Conservation (phyloP, 176 grass and related monocot genomes). For the Bothriochloa decipiens region DNA sequence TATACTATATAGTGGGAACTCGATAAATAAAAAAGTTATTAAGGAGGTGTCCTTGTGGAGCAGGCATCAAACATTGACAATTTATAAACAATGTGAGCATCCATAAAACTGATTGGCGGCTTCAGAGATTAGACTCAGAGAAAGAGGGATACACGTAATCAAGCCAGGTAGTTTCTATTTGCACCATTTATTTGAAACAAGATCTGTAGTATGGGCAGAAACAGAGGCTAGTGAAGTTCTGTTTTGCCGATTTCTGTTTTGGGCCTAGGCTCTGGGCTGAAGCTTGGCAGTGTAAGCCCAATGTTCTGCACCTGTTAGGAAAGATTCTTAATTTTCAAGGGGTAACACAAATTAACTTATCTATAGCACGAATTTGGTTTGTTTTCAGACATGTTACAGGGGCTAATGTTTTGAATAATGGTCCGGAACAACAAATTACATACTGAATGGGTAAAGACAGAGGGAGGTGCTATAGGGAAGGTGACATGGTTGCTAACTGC, state of each 20-base stretch:
- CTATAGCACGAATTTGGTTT: neutral
- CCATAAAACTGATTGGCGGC: neutral
- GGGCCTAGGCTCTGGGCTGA: neutral
- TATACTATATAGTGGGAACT: neutral
- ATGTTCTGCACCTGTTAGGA: neutral
- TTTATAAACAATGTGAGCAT: neutral
- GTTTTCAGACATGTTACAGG: neutral
- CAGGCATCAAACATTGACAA: neutral
- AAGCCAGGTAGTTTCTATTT: neutral
- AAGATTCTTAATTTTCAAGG: neutral
- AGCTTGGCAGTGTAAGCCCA: neutral
- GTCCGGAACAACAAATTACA: neutral
- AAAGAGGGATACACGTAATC: neutral
- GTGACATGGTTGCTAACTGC: neutral
- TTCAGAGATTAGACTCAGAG: neutral
- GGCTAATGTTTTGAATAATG: neutral
- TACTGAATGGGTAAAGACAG: neutral
- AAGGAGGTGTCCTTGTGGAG: neutral
- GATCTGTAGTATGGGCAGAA: neutral
- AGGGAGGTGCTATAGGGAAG: neutral
- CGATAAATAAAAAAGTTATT: constrained; percentile 6
- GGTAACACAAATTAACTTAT: neutral
- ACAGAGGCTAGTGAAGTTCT: neutral
- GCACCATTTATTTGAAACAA: neutral
- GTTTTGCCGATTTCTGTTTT: neutral